Base-by-base conservation (phyloP, 1,284 basidiomycete genomes). In the Volvariella volvacea region DNA sequence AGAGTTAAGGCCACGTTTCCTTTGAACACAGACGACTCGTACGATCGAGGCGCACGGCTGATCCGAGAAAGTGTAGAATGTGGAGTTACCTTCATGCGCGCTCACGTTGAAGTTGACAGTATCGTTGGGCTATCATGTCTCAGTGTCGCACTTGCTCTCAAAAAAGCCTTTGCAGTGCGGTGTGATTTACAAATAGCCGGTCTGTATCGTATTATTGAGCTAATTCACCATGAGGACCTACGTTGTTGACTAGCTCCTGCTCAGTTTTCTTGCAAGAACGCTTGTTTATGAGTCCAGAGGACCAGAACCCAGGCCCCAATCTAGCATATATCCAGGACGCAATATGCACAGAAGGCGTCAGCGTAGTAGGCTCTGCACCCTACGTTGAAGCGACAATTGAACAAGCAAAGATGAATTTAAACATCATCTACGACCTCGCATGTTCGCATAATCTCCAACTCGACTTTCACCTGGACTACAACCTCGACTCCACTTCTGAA, bases 391-490 rank as follows among this genome's bases (percentile, higher is more conserved):
- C 68, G 34, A 71, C 66, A 15, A 50, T 57, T 17, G 58, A 62
- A 21, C 69, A 72, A 46, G 71, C 75, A 12, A 69, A 70, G 53
- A 58, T 59, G 52, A 83, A 83, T 54, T 75, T 82, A 28, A 55
- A 56, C n/a, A 65, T 73, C 49, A 57, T 81, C 39, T 63, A 83
- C 53, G 62, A 70, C 33, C 62, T 76, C 38, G 74, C 76, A 2
- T 53, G 58, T 41, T 55, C 56, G 22, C 52, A 61, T 42, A 48
- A 53, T 17, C 59, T 74, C 10, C 70, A 76, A 52, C 67, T 70
- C 41, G 79, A 83, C 56, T 82, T 83, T 55, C 80, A 84, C 57
- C 69, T 83, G 22, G 79, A 83, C 60, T 83, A 78, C 60, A 81
- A 76, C 60, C 64, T 83, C 45, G 70, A 80, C 53, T 59, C 65